phyloP scores from a whole-genome alignment of 306 rosid genomes.

The Vicia villosa region DNA sequence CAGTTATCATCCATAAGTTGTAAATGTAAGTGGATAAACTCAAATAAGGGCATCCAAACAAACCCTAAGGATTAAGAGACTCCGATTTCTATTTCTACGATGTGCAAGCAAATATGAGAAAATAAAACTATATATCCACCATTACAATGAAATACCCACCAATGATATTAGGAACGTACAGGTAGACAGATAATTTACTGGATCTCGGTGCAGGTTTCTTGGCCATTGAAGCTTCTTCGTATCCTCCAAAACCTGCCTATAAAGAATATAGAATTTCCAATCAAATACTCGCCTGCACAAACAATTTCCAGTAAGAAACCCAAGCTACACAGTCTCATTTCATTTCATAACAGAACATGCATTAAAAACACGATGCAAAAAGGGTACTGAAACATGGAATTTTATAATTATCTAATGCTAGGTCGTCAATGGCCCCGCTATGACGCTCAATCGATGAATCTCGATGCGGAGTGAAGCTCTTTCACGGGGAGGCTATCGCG shows the following conservation, averaged over 20 bases:
- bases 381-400: background rate
- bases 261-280: constrained; percentile 38
- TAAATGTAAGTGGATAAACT: background rate
- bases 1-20: background rate
- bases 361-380: constrained; percentile 9
- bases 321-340: background rate
- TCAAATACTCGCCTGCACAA: constrained; percentile 44
- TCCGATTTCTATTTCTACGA: constrained; percentile 24
- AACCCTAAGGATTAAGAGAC: background rate
- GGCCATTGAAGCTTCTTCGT: constrained; percentile 72
- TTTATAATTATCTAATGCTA: background rate
- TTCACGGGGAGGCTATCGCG: background rate
- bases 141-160: constrained; percentile 62
- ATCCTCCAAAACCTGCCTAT: constrained; percentile 37
- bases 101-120: constrained; percentile 11
- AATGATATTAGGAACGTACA: constrained; percentile 85
- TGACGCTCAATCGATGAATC: background rate
- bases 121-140: constrained; percentile 30
- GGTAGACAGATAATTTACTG: constrained; percentile 74
- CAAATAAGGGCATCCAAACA: background rate
- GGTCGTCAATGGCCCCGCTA: background rate
- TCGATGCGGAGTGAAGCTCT: background rate
- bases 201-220: constrained; percentile 56
- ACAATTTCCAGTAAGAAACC: constrained; percentile 38
- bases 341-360: constrained; percentile 13